phyloP scores from a whole-genome alignment of 163 green algal genomes.

The Coccomyxa subellipsoidea region DNA sequence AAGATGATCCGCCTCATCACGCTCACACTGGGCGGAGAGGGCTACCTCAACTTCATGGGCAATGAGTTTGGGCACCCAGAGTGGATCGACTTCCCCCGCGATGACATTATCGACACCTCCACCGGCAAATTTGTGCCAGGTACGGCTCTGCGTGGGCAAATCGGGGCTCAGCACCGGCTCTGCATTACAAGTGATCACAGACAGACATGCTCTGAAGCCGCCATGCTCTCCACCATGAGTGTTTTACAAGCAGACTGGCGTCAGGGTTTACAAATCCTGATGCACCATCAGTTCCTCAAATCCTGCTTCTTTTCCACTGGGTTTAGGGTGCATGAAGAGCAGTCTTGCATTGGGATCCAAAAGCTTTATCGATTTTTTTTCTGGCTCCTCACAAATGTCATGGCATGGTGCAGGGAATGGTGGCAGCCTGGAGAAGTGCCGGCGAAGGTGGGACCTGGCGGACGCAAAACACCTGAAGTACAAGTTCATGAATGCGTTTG shows the following conservation, averaged over 20 bases:
- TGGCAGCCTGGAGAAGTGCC: conserved; percentile 89
- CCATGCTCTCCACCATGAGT: too few relatives aligned
- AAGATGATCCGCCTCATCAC: conserved; percentile 95
- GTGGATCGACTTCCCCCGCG: conserved; percentile 93
- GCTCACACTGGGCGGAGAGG: conserved; percentile 82
- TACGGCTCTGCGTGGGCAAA: neutral
- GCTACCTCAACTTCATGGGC: conserved; percentile 97
- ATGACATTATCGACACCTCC: conserved; percentile 79
- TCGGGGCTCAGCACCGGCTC: neutral
- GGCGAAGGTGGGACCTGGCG: conserved; percentile 87
- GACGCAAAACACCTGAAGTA: conserved; percentile 82
- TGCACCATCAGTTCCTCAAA: too few relatives aligned
- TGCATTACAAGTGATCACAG: too few relatives aligned
- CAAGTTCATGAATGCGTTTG: conserved; percentile 75
- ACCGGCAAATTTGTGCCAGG: conserved; percentile 73
- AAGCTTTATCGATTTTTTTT: too few relatives aligned
- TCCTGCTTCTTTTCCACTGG: too few relatives aligned
- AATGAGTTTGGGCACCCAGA: conserved; percentile 97
- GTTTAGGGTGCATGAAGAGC: too few relatives aligned
- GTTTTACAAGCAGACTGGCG: too few relatives aligned
- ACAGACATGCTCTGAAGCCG: too few relatives aligned
- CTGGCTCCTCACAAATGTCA: too few relatives aligned
- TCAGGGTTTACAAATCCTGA: too few relatives aligned
- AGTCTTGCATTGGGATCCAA: too few relatives aligned
- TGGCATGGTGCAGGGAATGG: conserved; percentile 78